Evolutionary conservation across 2,329 filamentous ascomycete species (phyloP), one percentile per base, ranked within the genome.

Genomic region (Stachybotrys elegans): DNA sequence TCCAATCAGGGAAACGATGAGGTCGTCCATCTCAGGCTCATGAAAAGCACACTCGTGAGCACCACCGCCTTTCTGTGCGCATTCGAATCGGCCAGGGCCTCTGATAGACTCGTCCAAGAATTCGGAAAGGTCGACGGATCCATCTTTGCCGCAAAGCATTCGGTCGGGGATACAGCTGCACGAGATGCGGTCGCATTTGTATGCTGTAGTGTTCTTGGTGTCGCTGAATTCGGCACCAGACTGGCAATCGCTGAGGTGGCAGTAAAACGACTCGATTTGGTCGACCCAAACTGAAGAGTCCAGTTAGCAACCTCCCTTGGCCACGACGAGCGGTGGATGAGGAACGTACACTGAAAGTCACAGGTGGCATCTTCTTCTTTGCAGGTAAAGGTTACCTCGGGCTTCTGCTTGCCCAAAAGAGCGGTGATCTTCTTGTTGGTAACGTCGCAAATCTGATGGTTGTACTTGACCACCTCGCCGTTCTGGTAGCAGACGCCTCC

Each of bases 371-470:
- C 74, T 42, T 86, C 81, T 27, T 79, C 81, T 58, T 91, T 81
- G 65, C 93, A 98, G 22, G 85, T 89, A 61, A 98, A 98, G 1
- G 93, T 98, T 20, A 94, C 93, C 65, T 98, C 87, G 0, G 93
- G 91, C 46, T 88, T 86, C 66, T 90, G 81, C 36, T 86, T 83
- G 56, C 90, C 87, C 40, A 98, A 76, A 59, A 92, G 83, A 49
- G 91, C 83, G 44, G 92, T 74, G 58, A 98, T 98, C 72, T 95
- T 93, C 65, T 82, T 80, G 70, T 98, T 98, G 44, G 91, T 97
- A 52, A 98, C 93, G 65, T 94, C 88, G 69, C 93, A 98, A 71
- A 95, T 93, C 68, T 98, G 94, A 69, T 90, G 92, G 71, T 97
- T 98, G 67, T 94, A 83, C 56, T 93, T 90, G 50, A 97, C 84